Evolutionary conservation across 108 stramenopile genomes (phyloP).

Genomic region (Nitzschia sp.): DNA sequence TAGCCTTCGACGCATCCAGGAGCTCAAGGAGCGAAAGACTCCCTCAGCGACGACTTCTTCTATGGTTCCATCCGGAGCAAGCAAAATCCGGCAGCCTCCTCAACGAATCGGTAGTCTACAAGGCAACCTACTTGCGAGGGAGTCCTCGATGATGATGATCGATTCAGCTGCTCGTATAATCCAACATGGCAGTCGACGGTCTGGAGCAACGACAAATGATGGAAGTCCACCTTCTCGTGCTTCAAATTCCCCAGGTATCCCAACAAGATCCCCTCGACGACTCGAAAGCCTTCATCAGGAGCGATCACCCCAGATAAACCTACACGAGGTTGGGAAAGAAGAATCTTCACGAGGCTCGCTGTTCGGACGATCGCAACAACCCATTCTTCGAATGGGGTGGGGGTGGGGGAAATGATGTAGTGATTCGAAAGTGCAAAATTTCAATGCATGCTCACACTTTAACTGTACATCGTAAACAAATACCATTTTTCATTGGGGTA

Average conservation of each 20-base stretch:
- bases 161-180: no score
- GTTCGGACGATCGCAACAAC: not conserved
- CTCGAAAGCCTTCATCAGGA: not conserved
- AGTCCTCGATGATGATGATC: not conserved
- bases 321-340: not conserved
- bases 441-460: not conserved
- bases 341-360: not conserved
- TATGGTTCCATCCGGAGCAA: no score
- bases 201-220: no score
- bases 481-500: not conserved
- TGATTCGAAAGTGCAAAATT: not conserved
- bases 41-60: not conserved
- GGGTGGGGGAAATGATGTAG: not conserved
- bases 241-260: no score
- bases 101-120: not conserved
- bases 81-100: not conserved
- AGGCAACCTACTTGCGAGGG: not conserved
- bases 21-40: not conserved
- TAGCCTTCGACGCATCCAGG: not conserved
- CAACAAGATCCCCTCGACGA: constrained; percentile 2
- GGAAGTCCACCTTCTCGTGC: no score
- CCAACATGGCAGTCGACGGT: no score
- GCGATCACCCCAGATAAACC: not conserved
- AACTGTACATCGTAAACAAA: not conserved
- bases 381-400: not conserved